These are phyloP conservation scores for Lactarius sanguifluus DNA, from an alignment of 768 basidiomycete genomes.

Conservation along the genomic window DNA sequence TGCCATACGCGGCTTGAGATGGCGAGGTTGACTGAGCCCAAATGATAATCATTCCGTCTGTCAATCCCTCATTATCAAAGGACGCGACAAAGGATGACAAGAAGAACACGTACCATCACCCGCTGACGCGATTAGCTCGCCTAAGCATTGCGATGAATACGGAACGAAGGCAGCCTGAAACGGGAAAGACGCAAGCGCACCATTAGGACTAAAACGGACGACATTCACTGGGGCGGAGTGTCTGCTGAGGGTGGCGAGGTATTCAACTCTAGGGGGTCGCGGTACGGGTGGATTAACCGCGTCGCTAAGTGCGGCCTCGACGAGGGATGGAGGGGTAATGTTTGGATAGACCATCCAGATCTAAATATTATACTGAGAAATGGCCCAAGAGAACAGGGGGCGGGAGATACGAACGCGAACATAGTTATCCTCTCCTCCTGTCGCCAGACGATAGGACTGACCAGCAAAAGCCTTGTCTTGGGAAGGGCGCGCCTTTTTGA, in stretches of 20 bases:
- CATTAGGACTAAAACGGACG: conserved; percentile 93
- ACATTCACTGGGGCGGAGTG: conserved; percentile 97
- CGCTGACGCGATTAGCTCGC: conserved; percentile 91
- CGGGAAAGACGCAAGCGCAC: conserved; percentile 43
- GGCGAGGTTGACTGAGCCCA: conserved; percentile 86
- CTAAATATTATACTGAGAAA: conserved; percentile 40
- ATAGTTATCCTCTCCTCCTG: conserved; percentile 95
- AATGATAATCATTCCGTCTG: conserved; percentile 96
- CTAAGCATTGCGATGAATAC: conserved; percentile 40
- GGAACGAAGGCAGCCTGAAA: conserved; percentile 9
- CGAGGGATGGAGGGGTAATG: conserved; percentile 65
- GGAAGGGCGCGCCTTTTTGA: conserved; percentile 73
- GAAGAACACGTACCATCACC: conserved; percentile 76
- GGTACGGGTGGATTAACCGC: conserved; percentile 38
- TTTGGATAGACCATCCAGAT: conserved; percentile 96
- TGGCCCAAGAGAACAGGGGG: neutral
- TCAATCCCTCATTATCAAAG: conserved; percentile 9
- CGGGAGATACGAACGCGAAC: conserved; percentile 75
- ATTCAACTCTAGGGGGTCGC: conserved; percentile 88
- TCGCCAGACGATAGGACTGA: conserved; percentile 88
- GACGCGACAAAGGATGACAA: conserved; percentile 12
- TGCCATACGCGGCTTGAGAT: conserved; percentile 74
- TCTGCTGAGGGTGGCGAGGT: conserved; percentile 88
- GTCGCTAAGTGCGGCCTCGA: conserved; percentile 41
- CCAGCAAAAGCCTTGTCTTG: conserved; percentile 57